A percentile compares a stretch with the other conserved stretches of the same genome.
Conservation (phyloP, 768 basidiomycete species). For the Lactarius indigo region DNA sequence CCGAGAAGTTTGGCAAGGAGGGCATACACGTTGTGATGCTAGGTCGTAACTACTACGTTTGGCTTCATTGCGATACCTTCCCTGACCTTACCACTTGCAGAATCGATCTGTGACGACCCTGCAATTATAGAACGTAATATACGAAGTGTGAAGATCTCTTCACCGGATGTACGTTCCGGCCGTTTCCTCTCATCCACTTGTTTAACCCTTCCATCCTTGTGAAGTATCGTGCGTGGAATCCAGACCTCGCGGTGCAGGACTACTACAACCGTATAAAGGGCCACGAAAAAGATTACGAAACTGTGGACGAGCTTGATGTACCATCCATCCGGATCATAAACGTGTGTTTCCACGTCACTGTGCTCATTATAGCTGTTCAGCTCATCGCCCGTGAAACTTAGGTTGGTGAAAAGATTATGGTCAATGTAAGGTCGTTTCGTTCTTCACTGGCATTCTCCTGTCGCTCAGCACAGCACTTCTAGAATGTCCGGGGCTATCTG, state of each 20-base stretch:
- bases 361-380: not conserved
- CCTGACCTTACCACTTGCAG: slow-evolving; percentile 39
- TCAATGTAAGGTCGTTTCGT: slow-evolving; percentile 60
- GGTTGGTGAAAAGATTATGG: slow-evolving; percentile 95
- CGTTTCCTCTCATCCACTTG: not conserved
- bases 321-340: slow-evolving; percentile 19
- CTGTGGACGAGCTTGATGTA: slow-evolving; percentile 76
- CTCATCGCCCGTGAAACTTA: slow-evolving; percentile 29
- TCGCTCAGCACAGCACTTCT: not conserved
- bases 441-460: not conserved
- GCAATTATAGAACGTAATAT: slow-evolving; percentile 95
- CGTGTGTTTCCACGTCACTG: not conserved
- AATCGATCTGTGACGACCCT: slow-evolving; percentile 86
- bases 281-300: slow-evolving; percentile 86
- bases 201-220: slow-evolving; percentile 3
- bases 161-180: slow-evolving; percentile 75
- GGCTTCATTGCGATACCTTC: slow-evolving; percentile 1
- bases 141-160: slow-evolving; percentile 95
- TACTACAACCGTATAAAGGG: slow-evolving; percentile 87
- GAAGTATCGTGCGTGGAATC: slow-evolving; percentile 91
- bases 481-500: slow-evolving; percentile 87
- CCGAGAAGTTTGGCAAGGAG: slow-evolving; percentile 78
- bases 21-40: slow-evolving; percentile 94
- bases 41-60: slow-evolving; percentile 45
- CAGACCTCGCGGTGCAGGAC: slow-evolving; percentile 86